Conservation (phyloP, 306 rosid species). For the Oxytropis ochrocephala region DNA sequence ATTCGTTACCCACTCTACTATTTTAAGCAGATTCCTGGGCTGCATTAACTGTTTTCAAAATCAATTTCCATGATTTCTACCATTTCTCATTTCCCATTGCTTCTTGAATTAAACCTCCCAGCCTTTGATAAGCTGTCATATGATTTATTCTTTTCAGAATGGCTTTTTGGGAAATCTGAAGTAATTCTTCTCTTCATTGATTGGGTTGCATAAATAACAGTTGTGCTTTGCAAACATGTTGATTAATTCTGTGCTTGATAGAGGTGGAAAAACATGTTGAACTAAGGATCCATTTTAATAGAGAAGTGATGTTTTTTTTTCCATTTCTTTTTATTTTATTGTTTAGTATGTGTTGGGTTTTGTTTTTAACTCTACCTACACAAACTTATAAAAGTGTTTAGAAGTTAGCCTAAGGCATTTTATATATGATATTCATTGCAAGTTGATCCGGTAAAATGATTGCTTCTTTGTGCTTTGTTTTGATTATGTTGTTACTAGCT, state of each 20-base stretch:
- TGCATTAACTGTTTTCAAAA: background rate
- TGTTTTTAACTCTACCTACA: background rate
- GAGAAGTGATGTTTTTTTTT: background rate
- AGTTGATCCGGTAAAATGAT: constrained; percentile 5
- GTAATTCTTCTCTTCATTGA: background rate
- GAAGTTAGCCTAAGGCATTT: background rate
- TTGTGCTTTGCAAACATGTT: background rate
- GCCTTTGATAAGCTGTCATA: background rate
- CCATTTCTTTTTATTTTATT: background rate
- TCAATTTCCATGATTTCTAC: background rate
- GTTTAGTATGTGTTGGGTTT: background rate
- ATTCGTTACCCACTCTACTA: background rate
- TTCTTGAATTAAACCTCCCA: background rate
- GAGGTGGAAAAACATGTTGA: background rate
- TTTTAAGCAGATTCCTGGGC: background rate
- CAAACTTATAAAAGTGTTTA: no score
- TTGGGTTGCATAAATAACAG: background rate
- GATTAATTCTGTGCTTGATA: background rate
- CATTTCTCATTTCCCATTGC: background rate
- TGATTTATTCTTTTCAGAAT: background rate
- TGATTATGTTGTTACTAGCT: constrained; percentile 10
- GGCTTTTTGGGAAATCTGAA: background rate
- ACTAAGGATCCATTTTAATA: background rate
- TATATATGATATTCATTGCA: constrained; percentile 3
- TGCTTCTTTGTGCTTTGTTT: background rate